Base-by-base conservation (phyloP, 2,329 filamentous ascomycete genomes). In the Lecanosticta acicola region DNA sequence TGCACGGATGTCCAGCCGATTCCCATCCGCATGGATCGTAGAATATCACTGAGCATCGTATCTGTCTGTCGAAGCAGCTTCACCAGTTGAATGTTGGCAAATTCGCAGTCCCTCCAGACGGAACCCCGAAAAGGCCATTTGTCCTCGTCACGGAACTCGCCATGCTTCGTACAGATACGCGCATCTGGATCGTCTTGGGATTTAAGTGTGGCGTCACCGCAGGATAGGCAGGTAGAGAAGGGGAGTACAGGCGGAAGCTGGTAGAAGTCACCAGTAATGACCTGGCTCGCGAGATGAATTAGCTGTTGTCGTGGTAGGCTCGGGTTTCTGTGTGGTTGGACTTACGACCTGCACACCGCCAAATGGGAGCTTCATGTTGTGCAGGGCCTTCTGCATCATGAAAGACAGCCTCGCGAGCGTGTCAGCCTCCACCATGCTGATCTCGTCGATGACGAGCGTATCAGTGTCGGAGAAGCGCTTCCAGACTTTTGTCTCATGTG, bases 371-470 rank as follows among this genome's bases (percentile, higher is more conserved):
- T 68, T 56, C 3, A 37, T 37, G 5, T 51, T 36, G 4, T 45
- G 53, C 4, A 45, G 43, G 2, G 63, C 64, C 29, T 53, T 60
- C 48, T 76, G 75, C 65, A 73, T 71, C 3, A 78, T 56, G 5
- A 56, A 60, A 44, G 76, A 75, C 10, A 79, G 61, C 10, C 78
- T 70, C 47, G 77, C 71, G 20, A 81, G 73, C 39, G 74, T 67
- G 4, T 71, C 59, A 43, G 74, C 78, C 40, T 80, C 77, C 0
- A 83, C 69, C 81, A 84, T 84, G 51, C 75, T 80, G 48, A 85
- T 78, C 61, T 84, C 81, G 53, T 84, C 80, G n/a, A 84, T 78
- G 21, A 84, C 71, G 1, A 84, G 67, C 0, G 81, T 74, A 41
- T 83, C 68, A 0, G 74, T 79, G 0, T 60, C 26, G 0, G 16